These are phyloP conservation scores for Hypoxylon crocopeplum DNA, from an alignment of 495 filamentous ascomycete genomes.

Conservation along the genomic window DNA sequence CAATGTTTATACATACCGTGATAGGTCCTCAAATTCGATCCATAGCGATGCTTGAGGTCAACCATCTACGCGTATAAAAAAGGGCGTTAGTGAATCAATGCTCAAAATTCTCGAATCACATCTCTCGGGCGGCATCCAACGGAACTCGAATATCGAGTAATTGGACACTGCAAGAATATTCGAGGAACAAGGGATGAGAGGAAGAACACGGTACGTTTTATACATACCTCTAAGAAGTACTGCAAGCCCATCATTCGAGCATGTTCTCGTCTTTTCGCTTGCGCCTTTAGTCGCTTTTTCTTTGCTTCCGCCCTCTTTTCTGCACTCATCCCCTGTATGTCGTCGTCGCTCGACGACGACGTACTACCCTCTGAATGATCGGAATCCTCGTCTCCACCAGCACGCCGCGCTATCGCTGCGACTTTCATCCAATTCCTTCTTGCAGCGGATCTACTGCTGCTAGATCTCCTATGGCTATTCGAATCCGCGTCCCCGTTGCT, in stretches of 20 bases:
- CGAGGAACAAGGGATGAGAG: no score
- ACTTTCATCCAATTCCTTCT: slow-evolving; percentile 77
- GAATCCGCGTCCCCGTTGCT: slow-evolving; percentile 7
- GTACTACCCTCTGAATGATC: slow-evolving; percentile 40
- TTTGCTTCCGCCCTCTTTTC: slow-evolving; percentile 46
- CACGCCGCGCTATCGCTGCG: slow-evolving; percentile 72
- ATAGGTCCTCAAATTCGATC: slow-evolving; percentile 81
- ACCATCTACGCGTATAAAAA: no score
- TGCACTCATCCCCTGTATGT: slow-evolving; percentile 43
- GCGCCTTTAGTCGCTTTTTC: slow-evolving; percentile 53
- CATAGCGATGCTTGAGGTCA: slow-evolving; percentile 87
- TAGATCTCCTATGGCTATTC: slow-evolving; percentile 20
- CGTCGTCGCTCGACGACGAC: slow-evolving; percentile 40
- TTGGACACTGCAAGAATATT: no score
- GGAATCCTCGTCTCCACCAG: slow-evolving; percentile 66
- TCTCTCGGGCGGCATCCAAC: no score
- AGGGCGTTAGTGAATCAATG: no score
- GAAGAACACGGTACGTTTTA: no score
- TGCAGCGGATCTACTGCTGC: slow-evolving; percentile 45
- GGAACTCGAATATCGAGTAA: no score
- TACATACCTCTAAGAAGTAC: slow-evolving; percentile 94
- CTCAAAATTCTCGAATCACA: no score
- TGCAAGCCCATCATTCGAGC: slow-evolving; percentile 84
- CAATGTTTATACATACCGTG: no score
- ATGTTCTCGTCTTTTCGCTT: slow-evolving; percentile 55